Evolutionary conservation across 2,329 filamentous ascomycete species (phyloP).

Genomic region (Cladophialophora exuberans): DNA sequence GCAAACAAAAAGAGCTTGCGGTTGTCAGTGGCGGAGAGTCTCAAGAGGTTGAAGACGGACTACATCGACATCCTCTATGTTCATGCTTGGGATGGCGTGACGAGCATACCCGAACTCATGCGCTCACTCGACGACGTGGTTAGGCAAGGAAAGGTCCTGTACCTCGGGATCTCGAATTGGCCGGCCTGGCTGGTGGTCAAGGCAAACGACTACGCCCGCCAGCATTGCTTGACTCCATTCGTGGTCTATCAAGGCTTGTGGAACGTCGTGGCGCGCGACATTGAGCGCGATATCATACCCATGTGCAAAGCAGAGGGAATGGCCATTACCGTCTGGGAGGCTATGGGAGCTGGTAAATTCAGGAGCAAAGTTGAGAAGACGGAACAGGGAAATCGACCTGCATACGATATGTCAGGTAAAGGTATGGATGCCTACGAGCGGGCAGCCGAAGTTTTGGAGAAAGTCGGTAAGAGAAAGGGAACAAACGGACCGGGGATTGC

Average conservation of each 20-base stretch:
- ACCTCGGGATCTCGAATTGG: constrained; percentile 54
- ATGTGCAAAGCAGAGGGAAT: constrained; percentile 67
- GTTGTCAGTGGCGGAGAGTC: constrained; percentile 37
- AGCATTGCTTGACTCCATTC: constrained; percentile 70
- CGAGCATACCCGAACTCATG: constrained; percentile 69
- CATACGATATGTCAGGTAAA: constrained; percentile 20
- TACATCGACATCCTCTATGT: constrained; percentile 43
- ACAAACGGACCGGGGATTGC: constrained; percentile 36
- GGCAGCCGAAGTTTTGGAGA: constrained; percentile 20
- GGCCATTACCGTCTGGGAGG: constrained; percentile 60
- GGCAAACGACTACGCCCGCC: constrained; percentile 62
- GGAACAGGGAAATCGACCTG: constrained; percentile 12
- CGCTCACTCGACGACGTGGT: constrained; percentile 67
- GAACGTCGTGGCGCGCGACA: constrained; percentile 64
- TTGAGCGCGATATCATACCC: constrained; percentile 70
- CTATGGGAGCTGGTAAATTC: constrained; percentile 56
- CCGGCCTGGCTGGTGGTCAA: constrained; percentile 44
- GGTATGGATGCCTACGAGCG: constrained; percentile 14
- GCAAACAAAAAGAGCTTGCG: constrained; percentile 40
- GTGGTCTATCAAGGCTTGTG: constrained; percentile 69
- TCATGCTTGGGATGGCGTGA: constrained; percentile 64
- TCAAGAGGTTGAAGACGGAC: constrained; percentile 40
- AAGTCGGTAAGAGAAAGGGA: constrained; percentile 20
- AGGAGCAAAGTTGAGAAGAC: constrained; percentile 45
- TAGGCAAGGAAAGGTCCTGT: constrained; percentile 64